phyloP scores from a whole-genome alignment of 805 yeast species.

The Candida pini region DNA sequence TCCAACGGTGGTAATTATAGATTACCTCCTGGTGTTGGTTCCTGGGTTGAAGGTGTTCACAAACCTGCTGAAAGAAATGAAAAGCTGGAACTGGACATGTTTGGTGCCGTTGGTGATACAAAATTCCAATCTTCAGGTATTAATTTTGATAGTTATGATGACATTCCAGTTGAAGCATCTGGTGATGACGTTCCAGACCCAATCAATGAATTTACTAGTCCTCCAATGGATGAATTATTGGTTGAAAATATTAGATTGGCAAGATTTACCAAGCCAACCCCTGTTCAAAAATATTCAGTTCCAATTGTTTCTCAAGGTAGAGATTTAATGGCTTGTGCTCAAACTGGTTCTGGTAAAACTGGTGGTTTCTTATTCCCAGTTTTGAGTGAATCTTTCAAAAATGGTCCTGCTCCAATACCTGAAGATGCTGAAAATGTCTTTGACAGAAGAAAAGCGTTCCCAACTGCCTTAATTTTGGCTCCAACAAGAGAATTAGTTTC shows the following conservation, averaged over 20 bases:
- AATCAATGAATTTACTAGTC: conserved; percentile 77
- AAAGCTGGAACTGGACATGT: conserved; percentile 69
- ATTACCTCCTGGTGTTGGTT: conserved; percentile 59
- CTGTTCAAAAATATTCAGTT: conserved; percentile 87
- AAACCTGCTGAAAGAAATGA: conserved; percentile 72
- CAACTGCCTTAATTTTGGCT: conserved; percentile 93
- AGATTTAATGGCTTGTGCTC: conserved; percentile 92
- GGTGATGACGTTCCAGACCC: conserved; percentile 96
- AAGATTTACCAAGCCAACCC: conserved; percentile 93
- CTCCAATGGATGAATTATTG: conserved; percentile 83
- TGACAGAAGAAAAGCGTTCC: conserved; percentile 76
- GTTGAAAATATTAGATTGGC: conserved; percentile 84
- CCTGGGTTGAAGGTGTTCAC: conserved; percentile 83
- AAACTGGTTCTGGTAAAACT: conserved; percentile 99
- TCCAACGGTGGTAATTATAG: conserved; percentile 28
- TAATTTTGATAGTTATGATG: conserved; percentile 97
- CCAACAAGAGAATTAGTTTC: conserved; percentile 99
- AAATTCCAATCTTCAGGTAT: conserved; percentile 89
- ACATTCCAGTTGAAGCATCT: conserved; percentile 96
- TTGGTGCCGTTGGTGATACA: conserved; percentile 75
- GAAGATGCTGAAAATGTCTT: conserved; percentile 39
- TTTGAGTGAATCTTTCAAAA: conserved; percentile 79
- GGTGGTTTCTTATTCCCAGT: conserved; percentile 99
- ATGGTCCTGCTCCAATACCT: conserved; percentile 70
- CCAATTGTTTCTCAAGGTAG: conserved; percentile 68